These are phyloP conservation scores for Groenewaldozyma tartarivorans DNA, from an alignment of 805 yeast genomes.

Conservation along the genomic window DNA sequence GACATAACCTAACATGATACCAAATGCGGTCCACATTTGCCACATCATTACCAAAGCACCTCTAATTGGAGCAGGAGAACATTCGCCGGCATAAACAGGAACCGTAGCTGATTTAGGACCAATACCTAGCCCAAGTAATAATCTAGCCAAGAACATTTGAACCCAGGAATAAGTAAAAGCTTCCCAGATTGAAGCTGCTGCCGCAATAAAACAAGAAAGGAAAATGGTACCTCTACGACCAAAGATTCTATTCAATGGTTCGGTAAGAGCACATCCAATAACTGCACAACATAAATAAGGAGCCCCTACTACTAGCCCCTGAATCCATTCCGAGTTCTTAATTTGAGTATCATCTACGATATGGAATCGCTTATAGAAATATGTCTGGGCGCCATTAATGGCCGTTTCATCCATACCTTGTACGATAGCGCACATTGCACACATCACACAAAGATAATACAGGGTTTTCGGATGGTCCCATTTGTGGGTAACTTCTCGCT, in stretches of 20 bases:
- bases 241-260: slow-evolving; percentile 37
- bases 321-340: slow-evolving; percentile 27
- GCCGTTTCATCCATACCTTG: slow-evolving; percentile 73
- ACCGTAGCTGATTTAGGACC: slow-evolving; percentile 62
- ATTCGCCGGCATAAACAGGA: slow-evolving; percentile 58
- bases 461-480: slow-evolving; percentile 34
- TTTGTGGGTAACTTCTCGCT: slow-evolving; percentile 39
- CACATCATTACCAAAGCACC: slow-evolving; percentile 64
- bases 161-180: slow-evolving; percentile 54
- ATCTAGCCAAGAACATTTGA: slow-evolving; percentile 50
- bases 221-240: slow-evolving; percentile 58
- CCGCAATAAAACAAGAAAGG: slow-evolving; percentile 47
- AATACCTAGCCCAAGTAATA: slow-evolving; percentile 53
- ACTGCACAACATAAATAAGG: slow-evolving; percentile 54
- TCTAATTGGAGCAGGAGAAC: slow-evolving; percentile 46
- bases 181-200: slow-evolving; percentile 53
- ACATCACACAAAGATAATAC: slow-evolving; percentile 44
- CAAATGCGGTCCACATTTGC: slow-evolving; percentile 71
- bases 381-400: slow-evolving; percentile 55
- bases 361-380: slow-evolving; percentile 22
- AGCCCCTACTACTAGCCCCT: slow-evolving; percentile 55
- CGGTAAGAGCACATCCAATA: slow-evolving; percentile 49
- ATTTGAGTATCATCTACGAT: slow-evolving; percentile 5
- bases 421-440: slow-evolving; percentile 59
- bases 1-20: slow-evolving; percentile 59